Percentiles rank a stretch among this genome's conserved stretches.
These are phyloP conservation scores for Adenanthera pavonina DNA, from an alignment of 306 rosid genomes.

Conservation along the genomic window DNA sequence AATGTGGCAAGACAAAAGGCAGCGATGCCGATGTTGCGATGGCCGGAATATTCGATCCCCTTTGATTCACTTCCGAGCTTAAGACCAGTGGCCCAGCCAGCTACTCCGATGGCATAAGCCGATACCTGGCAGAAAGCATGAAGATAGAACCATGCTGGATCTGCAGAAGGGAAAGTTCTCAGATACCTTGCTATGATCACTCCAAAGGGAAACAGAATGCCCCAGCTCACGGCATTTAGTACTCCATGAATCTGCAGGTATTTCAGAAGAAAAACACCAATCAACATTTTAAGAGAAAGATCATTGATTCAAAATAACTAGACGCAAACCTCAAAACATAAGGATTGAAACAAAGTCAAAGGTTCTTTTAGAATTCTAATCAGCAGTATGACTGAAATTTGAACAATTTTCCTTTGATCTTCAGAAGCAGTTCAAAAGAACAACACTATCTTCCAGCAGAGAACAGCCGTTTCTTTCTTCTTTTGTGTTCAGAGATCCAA, in stretches of 20 bases:
- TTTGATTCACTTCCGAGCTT: conserved; percentile 77
- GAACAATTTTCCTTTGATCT: background rate
- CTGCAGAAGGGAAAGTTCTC: conserved; percentile 72
- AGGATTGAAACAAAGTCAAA: background rate
- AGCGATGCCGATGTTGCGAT: conserved; percentile 81
- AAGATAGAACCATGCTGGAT: conserved; percentile 94
- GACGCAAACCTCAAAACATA: too few species aligned
- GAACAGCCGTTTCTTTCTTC: background rate
- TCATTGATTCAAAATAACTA: background rate
- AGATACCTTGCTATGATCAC: conserved; percentile 77
- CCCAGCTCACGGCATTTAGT: conserved; percentile 90
- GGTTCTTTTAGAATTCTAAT: background rate
- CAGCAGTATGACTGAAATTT: background rate
- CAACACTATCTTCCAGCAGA: background rate
- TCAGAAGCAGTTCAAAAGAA: background rate
- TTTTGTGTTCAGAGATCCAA: background rate
- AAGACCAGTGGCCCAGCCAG: conserved; percentile 93
- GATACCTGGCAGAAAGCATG: conserved; percentile 72
- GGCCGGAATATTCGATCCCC: conserved; percentile 42
- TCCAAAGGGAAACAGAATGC: conserved; percentile 83
- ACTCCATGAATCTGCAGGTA: conserved; percentile 75
- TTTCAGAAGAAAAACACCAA: conserved; percentile 22
- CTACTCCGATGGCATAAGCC: conserved; percentile 81
- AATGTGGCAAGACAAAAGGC: conserved; percentile 75
- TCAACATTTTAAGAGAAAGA: background rate